Evolutionary conservation across 129 eudicot species (phyloP), one percentile per base, ranked within the genome.

Genomic region (Saussurea involucrata): DNA sequence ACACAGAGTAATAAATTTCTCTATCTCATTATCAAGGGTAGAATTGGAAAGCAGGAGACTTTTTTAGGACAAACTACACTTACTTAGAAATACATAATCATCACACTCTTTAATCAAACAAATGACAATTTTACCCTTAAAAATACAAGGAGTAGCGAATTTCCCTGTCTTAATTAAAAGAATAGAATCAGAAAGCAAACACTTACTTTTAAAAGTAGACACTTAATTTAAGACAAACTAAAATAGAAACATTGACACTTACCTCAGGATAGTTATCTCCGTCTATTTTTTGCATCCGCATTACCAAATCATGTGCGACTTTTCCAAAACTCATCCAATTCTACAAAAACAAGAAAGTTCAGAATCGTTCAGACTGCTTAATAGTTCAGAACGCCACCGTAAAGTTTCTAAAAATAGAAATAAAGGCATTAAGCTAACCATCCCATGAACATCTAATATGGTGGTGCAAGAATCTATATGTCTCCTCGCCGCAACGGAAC

Each of bases 251-350:
- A 2, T 6, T 3, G 2, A 53, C 61, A 53, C 61, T 17, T 53
- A 53, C 98, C 97, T 94, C 98, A 5, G 97, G 98, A 70, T 89
- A 94, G 84, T 94, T 91, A 77, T 89, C 96, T 11, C 97, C 92
- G 28, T 94, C 98, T 76, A 94, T 91, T 63, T 87, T 94, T 76
- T 91, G 97, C 93, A 94, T 94, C 22, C 86, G 93, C 96, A 89
- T 88, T 3, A 91, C 89, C 76, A 94, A 78, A 86, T 94, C 97
- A 79, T 83, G 96, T 20, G 97, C 98, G 58, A 86, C 88, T 84
- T 91, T 94, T 8, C 98, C 97, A 80, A 94, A 91, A 80, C 89
- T 94, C 98, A 91, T 87, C 98, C 98, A 94, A 61, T 91, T 88
- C 98, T 91, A 85, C 87, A 82, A 29, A 71, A 74, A 71, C 29